These are phyloP conservation scores for Rhizopus microsporus DNA, from an alignment of 371 early-diverging fungal species.

Conservation along the genomic window DNA sequence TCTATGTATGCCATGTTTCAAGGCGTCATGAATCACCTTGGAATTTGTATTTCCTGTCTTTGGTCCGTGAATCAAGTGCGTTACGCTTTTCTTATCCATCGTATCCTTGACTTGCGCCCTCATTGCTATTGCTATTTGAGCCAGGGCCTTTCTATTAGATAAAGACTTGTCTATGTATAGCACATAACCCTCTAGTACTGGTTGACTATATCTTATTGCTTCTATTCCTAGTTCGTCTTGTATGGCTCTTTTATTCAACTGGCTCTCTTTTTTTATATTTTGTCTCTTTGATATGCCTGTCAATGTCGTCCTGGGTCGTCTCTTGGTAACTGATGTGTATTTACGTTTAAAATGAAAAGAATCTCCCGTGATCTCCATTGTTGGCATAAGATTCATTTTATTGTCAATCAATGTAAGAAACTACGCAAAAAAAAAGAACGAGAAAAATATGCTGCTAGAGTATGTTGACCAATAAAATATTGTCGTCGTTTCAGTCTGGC, in stretches of 20 bases:
- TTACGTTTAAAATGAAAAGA: constrained; percentile 1
- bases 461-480: too few relatives aligned
- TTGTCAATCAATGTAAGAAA: not conserved
- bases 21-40: not conserved
- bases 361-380: not conserved
- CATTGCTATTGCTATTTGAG: not conserved
- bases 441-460: not conserved
- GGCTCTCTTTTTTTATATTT: not conserved
- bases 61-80: not conserved
- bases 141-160: not conserved
- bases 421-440: constrained; percentile 1
- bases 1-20: not conserved
- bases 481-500: too few relatives aligned
- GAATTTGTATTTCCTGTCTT: not conserved
- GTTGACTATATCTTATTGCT: not conserved
- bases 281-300: not conserved
- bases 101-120: constrained; percentile 1
- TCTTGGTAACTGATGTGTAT: not conserved
- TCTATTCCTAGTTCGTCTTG: not conserved
- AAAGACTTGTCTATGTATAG: not conserved
- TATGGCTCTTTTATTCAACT: not conserved
- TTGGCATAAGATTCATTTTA: not conserved
- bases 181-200: not conserved
- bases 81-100: not conserved
- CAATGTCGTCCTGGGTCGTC: not conserved